Evolutionary conservation across 768 basidiomycete genomes (phyloP).

Genomic region (Termitomyces sp.): DNA sequence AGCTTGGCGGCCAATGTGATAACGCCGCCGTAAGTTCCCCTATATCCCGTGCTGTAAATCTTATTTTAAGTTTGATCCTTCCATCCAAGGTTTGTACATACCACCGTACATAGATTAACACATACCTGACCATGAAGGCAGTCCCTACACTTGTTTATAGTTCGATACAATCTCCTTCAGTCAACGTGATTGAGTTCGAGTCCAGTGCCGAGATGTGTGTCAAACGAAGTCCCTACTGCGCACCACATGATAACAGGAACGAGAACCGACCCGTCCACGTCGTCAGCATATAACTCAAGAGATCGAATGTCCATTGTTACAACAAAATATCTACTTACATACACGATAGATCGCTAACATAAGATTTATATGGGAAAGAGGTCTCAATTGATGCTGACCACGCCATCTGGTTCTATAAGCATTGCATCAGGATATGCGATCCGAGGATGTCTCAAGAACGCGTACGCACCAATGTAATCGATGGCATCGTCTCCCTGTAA

Average conservation of each 20-base stretch:
- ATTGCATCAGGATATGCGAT: neutral
- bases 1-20: neutral
- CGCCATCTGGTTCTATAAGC: conserved; percentile 34
- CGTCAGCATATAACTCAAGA: no score
- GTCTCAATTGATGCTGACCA: conserved; percentile 22
- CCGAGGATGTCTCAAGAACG: neutral
- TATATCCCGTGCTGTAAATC: neutral
- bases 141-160: neutral
- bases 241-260: neutral
- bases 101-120: no score
- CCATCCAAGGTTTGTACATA: no score
- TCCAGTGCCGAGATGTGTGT: neutral
- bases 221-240: neutral
- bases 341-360: neutral
- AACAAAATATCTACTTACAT: neutral
- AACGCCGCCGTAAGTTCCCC: neutral
- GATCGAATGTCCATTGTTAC: neutral
- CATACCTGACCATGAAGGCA: neutral
- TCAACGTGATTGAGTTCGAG: neutral
- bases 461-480: conserved; percentile 40
- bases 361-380: neutral
- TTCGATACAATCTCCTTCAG: neutral
- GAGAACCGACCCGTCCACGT: neutral
- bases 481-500: conserved; percentile 26
- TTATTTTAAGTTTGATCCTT: neutral